phyloP scores from a whole-genome alignment of 2,329 filamentous ascomycete species.

The Xylariaceae sp. region DNA sequence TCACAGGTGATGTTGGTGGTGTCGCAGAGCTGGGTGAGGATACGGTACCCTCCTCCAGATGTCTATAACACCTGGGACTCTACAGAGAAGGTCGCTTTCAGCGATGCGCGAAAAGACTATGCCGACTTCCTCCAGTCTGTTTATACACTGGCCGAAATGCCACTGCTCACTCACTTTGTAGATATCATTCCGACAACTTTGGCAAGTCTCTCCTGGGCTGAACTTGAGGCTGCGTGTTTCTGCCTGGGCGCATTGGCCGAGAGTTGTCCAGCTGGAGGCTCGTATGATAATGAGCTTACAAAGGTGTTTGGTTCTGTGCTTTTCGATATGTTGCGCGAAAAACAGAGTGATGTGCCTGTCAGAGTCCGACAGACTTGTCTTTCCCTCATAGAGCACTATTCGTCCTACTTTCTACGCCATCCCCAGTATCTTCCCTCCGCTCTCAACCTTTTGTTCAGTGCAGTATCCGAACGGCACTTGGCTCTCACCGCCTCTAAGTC shows the following conservation, averaged over 20 bases:
- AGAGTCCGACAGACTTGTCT: slow-evolving; percentile 64
- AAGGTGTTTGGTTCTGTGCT: slow-evolving; percentile 58
- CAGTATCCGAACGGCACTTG: slow-evolving; percentile 57
- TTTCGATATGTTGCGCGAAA: slow-evolving; percentile 49
- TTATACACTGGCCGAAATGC: slow-evolving; percentile 55
- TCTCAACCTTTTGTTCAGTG: slow-evolving; percentile 68
- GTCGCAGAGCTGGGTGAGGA: slow-evolving; percentile 62
- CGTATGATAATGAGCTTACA: slow-evolving; percentile 53
- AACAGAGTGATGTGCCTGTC: slow-evolving; percentile 50
- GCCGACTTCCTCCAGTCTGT: slow-evolving; percentile 69
- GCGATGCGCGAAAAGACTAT: slow-evolving; percentile 72
- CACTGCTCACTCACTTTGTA: slow-evolving; percentile 53
- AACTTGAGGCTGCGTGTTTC: slow-evolving; percentile 56
- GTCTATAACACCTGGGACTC: slow-evolving; percentile 63
- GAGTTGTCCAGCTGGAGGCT: slow-evolving; percentile 53
- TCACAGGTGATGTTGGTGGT: slow-evolving; percentile 58
- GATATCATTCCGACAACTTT: slow-evolving; percentile 49
- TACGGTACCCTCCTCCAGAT: slow-evolving; percentile 58
- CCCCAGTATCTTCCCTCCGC: slow-evolving; percentile 62
- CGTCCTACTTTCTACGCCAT: slow-evolving; percentile 70
- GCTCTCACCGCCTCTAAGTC: slow-evolving; percentile 67
- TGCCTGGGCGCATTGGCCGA: slow-evolving; percentile 65
- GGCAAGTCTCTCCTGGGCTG: slow-evolving; percentile 47
- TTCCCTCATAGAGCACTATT: slow-evolving; percentile 65
- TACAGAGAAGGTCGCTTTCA: slow-evolving; percentile 61